Base-by-base conservation (phyloP, 2,329 filamentous ascomycete genomes). In the Alternaria ethzedia region DNA sequence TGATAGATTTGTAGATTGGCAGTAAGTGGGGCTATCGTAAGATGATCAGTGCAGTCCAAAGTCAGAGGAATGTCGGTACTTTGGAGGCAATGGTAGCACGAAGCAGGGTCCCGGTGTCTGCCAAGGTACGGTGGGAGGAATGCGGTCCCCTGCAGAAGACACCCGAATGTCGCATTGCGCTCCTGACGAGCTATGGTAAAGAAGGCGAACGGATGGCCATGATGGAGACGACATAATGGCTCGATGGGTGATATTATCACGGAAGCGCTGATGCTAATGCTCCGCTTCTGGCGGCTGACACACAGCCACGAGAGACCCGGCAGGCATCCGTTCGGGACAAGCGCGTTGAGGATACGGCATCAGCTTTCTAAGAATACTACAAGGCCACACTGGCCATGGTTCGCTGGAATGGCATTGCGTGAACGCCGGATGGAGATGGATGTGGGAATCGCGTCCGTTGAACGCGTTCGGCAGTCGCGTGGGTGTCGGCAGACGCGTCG, bases 311-410 rank as follows among this genome's bases (percentile, higher is more conserved):
- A 50, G 65, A 68, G 73, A 65, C 41, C 67, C 68, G 70, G 73
- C 68, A 64, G 63, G 47, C 10, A 56, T 65, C 70, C 54, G 23
- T 67, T 71, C 46, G 57, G 70, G 74, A 54, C 56, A 75, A 74
- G 65, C 67, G 68, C 59, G 55, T 49, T 63, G 66, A 61, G 69
- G 67, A 71, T 71, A 70, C 72, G 70, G 70, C 75, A 73, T 74
- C 75, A 76, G 74, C 74, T 71, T 73, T 74, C 76, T 77, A 79
- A 78, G 75, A 78, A 79, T 77, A 76, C 65, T 60, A 50, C 67
- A 57, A 62, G 61, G 59, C 64, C 49, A 63, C 49, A 55, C 49
- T 57, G 67, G 58, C 64, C 59, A 50, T 64, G 41, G 32, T 57
- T 58, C 57, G 64, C 66, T 70, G 64, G 63, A 60, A 57, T 54